Evolutionary conservation across 2,329 filamentous ascomycete genomes (phyloP).

Genomic region (Penicillium sp.): DNA sequence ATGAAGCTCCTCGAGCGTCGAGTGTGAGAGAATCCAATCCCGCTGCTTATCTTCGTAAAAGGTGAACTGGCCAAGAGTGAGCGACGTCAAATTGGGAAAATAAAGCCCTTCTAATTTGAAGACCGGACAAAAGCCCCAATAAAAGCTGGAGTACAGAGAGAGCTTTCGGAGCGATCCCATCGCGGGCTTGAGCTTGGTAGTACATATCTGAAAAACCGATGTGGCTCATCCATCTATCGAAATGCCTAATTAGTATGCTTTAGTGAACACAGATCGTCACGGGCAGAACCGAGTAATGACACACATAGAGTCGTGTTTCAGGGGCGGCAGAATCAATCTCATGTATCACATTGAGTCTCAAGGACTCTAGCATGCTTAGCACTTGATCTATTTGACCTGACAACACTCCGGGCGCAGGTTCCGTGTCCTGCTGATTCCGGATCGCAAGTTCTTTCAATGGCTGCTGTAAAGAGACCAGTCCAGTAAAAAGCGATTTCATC

Average conservation of each 20-base stretch:
- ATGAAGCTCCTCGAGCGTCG: neutral
- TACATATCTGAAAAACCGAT: neutral
- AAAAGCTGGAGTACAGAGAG: neutral
- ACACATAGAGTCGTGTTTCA: neutral
- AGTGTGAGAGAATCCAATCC: neutral
- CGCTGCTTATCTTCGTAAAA: neutral
- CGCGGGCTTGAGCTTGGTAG: neutral
- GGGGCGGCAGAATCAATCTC: neutral
- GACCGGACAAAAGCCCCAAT: neutral
- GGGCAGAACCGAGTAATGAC: neutral
- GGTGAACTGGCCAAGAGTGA: neutral
- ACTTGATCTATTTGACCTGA: neutral
- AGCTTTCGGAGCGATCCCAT: neutral
- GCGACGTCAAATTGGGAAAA: neutral
- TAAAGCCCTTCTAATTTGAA: neutral
- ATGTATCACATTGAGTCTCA: neutral
- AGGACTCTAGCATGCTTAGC: neutral
- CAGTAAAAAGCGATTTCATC: neutral
- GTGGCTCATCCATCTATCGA: neutral
- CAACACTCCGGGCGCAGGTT: neutral
- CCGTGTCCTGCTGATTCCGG: neutral
- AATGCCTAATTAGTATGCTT: neutral
- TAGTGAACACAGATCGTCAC: neutral
- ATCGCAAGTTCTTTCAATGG: slow-evolving; percentile 1
- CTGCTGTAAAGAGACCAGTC: neutral